Evolutionary conservation across 345 rosid genomes (phyloP).

Genomic region (Clausena lansium): DNA sequence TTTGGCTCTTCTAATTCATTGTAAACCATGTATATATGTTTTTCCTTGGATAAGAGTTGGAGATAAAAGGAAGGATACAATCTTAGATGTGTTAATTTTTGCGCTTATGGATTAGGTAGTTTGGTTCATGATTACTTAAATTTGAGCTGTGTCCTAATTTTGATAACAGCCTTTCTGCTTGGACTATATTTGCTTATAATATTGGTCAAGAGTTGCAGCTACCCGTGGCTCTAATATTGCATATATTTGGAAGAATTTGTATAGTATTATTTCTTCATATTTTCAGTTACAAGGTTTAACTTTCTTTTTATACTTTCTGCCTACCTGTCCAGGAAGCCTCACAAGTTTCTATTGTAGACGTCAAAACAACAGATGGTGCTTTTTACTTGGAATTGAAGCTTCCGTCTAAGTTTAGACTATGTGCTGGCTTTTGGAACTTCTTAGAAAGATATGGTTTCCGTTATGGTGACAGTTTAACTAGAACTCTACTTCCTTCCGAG

Average conservation of each 20-base stretch:
- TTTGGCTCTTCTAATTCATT: neutral
- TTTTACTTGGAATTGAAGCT: slow-evolving; percentile 64
- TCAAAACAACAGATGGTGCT: slow-evolving; percentile 57
- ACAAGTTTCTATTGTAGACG: slow-evolving; percentile 59
- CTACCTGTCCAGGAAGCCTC: slow-evolving; percentile 49
- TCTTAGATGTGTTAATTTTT: neutral
- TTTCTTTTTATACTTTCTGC: neutral
- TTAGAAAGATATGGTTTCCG: slow-evolving; percentile 86
- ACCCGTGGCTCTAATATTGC: neutral
- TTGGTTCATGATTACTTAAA: slow-evolving; percentile 1
- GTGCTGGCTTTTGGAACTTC: slow-evolving; percentile 65
- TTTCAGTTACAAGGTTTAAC: neutral
- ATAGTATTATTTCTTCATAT: neutral
- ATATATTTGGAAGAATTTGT: neutral
- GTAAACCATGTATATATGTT: neutral
- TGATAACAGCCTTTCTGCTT: neutral
- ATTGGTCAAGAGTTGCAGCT: neutral
- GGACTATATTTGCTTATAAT: neutral
- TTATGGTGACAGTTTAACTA: slow-evolving; percentile 49
- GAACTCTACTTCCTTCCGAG: slow-evolving; percentile 88
- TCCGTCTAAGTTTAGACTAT: slow-evolving; percentile 46
- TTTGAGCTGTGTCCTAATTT: neutral
- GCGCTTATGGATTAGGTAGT: neutral
- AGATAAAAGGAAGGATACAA: neutral
- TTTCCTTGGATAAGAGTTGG: neutral